Evolutionary conservation across 495 filamentous ascomycete genomes (phyloP).

Genomic region (Filosporella fistucella): DNA sequence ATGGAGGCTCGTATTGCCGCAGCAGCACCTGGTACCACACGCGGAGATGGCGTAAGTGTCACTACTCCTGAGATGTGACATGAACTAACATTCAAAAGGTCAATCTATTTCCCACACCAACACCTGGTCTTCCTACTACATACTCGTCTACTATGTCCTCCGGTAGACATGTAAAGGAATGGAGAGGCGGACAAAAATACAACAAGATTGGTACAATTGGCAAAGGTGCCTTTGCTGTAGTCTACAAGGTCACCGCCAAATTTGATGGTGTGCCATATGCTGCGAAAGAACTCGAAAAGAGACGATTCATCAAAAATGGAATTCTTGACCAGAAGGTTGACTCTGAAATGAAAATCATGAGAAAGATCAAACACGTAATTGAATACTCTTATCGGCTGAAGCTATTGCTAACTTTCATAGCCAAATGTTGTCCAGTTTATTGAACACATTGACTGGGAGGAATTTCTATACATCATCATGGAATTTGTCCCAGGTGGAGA

Average conservation of each 20-base stretch:
- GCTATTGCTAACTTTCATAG: conserved; percentile 38
- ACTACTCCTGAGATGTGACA: neutral
- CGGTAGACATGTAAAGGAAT: conserved; percentile 43
- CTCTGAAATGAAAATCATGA: conserved; percentile 95
- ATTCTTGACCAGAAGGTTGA: conserved; percentile 79
- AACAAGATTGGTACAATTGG: conserved; percentile 78
- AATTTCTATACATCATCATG: conserved; percentile 92
- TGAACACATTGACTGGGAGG: conserved; percentile 72
- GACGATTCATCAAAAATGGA: conserved; percentile 82
- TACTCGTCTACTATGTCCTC: conserved; percentile 5
- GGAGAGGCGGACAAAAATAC: conserved; percentile 79
- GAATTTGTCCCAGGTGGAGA: conserved; percentile 86
- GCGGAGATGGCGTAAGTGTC: neutral
- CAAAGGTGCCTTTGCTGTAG: conserved; percentile 89
- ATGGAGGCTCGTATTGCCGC: conserved; percentile 2
- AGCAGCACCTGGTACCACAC: neutral
- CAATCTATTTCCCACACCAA: conserved; percentile 19
- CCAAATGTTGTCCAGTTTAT: conserved; percentile 89
- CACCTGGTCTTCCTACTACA: conserved; percentile 8
- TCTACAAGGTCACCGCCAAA: conserved; percentile 79
- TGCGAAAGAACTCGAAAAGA: conserved; percentile 88
- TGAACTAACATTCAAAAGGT: conserved; percentile 12
- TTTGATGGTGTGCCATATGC: conserved; percentile 77
- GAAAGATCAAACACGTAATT: conserved; percentile 74
- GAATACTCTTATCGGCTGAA: neutral